Evolutionary conservation across 2,329 filamentous ascomycete genomes (phyloP), one percentile per base, ranked within the genome.

Genomic region (Epichloe typhina): DNA sequence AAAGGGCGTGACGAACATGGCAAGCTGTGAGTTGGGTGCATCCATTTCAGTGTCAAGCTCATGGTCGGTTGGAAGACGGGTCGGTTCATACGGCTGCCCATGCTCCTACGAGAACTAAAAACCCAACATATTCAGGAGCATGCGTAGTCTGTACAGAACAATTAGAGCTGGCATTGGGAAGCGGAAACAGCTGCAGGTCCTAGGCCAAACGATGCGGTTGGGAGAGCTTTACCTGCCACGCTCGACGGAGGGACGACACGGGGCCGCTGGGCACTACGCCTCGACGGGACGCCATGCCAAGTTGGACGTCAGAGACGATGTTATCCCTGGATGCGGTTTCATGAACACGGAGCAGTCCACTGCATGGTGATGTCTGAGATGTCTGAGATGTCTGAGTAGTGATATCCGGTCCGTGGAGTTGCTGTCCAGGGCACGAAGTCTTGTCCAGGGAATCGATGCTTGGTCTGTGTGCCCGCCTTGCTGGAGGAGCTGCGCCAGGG

Each of bases 1-100:
- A 65, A 97, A 97, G 0, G 93, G 93, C 54, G 84, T 82, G 59
- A 87, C 76, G 45, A 67, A 62, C 15, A 61, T 46, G 26, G 58
- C 57, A 46, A 61, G 60, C 66, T 67, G 17, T 3, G 26, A n/a
- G 5, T 26, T 12, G 46, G 21, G 36, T 35, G 17, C 31, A 33
- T 56, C 58, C 58, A 52, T 13, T 37, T 21, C 13, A 26, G 40
- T 35, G 33, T 36, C 50, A 47, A 50, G 47, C 52, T 8, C 26
- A 23, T 31, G 19, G 12, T 23, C 8, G 46, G n/a, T 43, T 21
- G 36, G 9, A 23, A 21, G 44, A 31, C 13, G 13, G 13, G 23
- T 23, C 13, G 7, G 9, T 39, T 41, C 52, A 7, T 46, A 54
- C 53, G 17, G 45, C 36, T 23, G 38, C 9, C 50, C 53, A 54